Evolutionary conservation across 805 yeast species (phyloP), one percentile per base, ranked within the genome.

Genomic region (Pichia cabralensis): DNA sequence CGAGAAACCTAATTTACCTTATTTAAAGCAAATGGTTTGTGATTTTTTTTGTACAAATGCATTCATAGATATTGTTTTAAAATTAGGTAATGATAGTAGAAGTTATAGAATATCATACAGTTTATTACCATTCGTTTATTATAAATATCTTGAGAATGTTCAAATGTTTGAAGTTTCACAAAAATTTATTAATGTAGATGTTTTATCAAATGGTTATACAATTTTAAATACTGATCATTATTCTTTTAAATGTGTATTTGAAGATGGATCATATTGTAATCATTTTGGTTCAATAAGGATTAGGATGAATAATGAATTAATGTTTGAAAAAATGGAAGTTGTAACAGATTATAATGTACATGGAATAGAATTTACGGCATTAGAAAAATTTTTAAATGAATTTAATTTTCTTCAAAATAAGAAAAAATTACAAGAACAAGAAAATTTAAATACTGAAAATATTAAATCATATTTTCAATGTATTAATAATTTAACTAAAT

Each of bases 281-380:
- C 69, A 78, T 31, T 62, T 64, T 38, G 83, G 89, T 0, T 71
- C 71, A 14, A 56, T 77, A 27, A 74, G 74, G 42, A 71, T 81
- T 8, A 61, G 74, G 6, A 69, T 84, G 58, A 77, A 74, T 48
- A 62, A 77, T 22, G 69, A 67, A 34, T 60, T 82, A 40, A 68
- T 71, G 42, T 69, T 85, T 20, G 94, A 83, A 44, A 80, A 81
- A 74, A 52, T 80, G 28, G 94, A 82, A 47, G 60, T 79, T 41
- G 69, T 68, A 18, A 55, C 69, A 5, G 64, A 62, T 35, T 40
- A 46, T 62, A 65, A 45, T 57, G 66, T 53, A 49, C 62, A 34
- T 67, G 77, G 37, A 62, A 63, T 41, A 43, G 71, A 40, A 61
- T 61, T 49, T 60, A 69, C 69, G 6, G 54, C 71, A 1, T 42